Evolutionary conservation across 75 land plant genomes (phyloP), one percentile per base, ranked within the genome.

Genomic region (Selaginella tamariscina): DNA sequence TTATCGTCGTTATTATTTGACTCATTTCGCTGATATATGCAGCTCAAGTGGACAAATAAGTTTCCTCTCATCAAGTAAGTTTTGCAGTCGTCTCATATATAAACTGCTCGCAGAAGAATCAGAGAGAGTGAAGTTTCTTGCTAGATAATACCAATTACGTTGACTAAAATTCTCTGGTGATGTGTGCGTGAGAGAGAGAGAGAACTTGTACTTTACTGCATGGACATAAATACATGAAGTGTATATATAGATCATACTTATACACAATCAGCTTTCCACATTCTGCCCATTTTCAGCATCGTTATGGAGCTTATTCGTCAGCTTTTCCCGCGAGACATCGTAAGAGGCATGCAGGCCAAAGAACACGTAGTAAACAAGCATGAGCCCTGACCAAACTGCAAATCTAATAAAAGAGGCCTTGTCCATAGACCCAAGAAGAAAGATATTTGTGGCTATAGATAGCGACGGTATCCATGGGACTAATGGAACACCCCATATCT

Each of bases 291-390:
- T 39, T 39, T 39, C 49, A 39, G 49, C 49, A 15, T 5, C 49
- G 11, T 39, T 39, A 15, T 39, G 49, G 49, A 39, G 49, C 49
- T 39, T 15, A 5, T 15, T 39, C 49, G 5, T 39, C 49, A 15
- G 5, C 15, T 39, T 39, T 39, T 39, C 49, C 49, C 15, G 5
- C 11, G 49, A 39, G 49, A 39, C 62, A n/a, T 59, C 62, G 23
- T 23, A 59, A 5, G 62, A 59, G 5, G 62, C 62, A n/a, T 59
- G 62, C 18, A 59, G 26, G 62, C 62, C 62, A 9, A 59, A 59
- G 62, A 59, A 59, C 18, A 59, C 23, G 21, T 59, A 59, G 26
- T 59, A 59, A 23, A 59, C 8, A 9, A 59, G 26, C 24, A 59
- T 59, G 27, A 59, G 26, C 8, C 62, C 62, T 8, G 26, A 9